A percentile compares a stretch with the other conserved stretches of the same genome.
phyloP scores from a whole-genome alignment of 352 stramenopile genomes.

The Globisporangium okanoganense region DNA sequence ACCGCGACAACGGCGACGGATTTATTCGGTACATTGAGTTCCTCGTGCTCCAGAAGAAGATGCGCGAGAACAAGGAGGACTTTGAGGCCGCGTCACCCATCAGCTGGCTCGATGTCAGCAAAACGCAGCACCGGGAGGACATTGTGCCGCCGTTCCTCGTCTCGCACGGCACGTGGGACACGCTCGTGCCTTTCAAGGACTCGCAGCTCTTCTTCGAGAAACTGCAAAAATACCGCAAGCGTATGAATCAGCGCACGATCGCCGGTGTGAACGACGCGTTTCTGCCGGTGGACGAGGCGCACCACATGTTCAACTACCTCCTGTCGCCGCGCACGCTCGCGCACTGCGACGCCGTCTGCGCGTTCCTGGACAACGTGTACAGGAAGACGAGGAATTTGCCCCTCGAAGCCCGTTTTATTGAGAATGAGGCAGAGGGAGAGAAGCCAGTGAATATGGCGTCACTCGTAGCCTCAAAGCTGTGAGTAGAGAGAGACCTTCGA shows the following conservation, averaged over 20 bases:
- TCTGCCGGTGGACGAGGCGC: conserved; percentile 48
- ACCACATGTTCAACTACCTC: conserved; percentile 78
- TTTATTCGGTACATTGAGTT: conserved; percentile 70
- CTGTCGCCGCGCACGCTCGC: conserved; percentile 64
- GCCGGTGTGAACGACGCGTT: conserved; percentile 52
- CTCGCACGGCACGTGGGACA: conserved; percentile 63
- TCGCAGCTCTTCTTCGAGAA: conserved; percentile 65
- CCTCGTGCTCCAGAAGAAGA: conserved; percentile 66
- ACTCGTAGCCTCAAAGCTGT: not conserved
- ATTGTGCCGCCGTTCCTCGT: conserved; percentile 73
- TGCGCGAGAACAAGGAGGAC: conserved; percentile 30
- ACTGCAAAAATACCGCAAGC: conserved; percentile 12
- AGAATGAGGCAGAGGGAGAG: not conserved
- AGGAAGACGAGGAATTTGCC: conserved; percentile 33
- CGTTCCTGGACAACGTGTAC: conserved; percentile 60
- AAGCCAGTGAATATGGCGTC: not conserved
- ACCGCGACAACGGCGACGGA: conserved; percentile 49
- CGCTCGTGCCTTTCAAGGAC: conserved; percentile 69
- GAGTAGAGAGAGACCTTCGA: not conserved
- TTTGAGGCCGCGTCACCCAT: conserved; percentile 63
- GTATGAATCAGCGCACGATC: conserved; percentile 8
- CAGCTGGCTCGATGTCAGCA: conserved; percentile 44
- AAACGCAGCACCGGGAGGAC: conserved; percentile 18
- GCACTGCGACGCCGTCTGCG: conserved; percentile 60
- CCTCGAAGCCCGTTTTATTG: not conserved